These are phyloP conservation scores for Closterium sp. DNA, from an alignment of 139 green algal species.

Conservation along the genomic window DNA sequence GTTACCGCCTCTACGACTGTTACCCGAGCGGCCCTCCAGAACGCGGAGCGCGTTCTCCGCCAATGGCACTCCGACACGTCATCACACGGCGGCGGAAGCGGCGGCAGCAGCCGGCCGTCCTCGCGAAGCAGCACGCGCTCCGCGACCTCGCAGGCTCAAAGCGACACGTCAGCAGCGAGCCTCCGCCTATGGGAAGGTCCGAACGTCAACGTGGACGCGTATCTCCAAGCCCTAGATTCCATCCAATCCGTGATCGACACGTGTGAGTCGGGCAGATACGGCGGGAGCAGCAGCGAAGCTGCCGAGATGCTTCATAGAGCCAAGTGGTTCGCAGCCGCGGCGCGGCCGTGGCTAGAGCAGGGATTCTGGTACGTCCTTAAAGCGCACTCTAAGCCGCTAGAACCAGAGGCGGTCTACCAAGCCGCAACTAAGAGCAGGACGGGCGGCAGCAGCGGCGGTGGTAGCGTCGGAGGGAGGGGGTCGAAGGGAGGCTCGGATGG, in stretches of 20 bases:
- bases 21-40: not conserved
- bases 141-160: not conserved
- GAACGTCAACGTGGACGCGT: slow-evolving; percentile 8
- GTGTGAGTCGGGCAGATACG: not conserved
- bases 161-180: not conserved
- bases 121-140: not conserved
- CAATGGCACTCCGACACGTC: not conserved
- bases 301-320: not conserved
- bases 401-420: slow-evolving; percentile 3
- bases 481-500: not conserved
- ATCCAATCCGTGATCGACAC: slow-evolving; percentile 4
- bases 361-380: slow-evolving; percentile 21
- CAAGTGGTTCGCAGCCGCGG: not conserved
- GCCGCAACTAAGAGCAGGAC: not conserved
- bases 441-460: not conserved
- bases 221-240: slow-evolving; percentile 8
- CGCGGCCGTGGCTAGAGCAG: slow-evolving; percentile 7
- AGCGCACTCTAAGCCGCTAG: not conserved
- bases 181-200: slow-evolving; percentile 18
- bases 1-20: not conserved
- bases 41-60: not conserved
- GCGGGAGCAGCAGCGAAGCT: not conserved
- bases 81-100: not conserved
- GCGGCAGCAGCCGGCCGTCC: not conserved
- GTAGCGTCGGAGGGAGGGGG: not conserved